phyloP scores from a whole-genome alignment of 2,329 filamentous ascomycete genomes.

The Ophiocordyceps camponoti-leonardi region DNA sequence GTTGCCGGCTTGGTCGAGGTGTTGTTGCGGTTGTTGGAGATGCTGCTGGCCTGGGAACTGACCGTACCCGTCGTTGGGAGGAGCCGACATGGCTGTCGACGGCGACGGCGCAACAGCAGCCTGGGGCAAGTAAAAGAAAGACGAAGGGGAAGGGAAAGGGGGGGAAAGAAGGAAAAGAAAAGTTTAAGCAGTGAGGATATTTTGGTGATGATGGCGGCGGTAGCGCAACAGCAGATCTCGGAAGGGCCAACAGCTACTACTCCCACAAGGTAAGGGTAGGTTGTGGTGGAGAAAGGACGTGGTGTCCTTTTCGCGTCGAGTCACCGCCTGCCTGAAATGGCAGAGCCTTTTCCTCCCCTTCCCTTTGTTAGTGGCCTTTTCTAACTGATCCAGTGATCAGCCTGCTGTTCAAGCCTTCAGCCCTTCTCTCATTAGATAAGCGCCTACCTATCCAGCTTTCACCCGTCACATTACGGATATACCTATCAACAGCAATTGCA shows the following conservation, averaged over 20 bases:
- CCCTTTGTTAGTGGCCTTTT: no score
- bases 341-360: neutral
- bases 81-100: slow-evolving; percentile 35
- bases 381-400: neutral
- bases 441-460: neutral
- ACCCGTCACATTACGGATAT: no score
- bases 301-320: slow-evolving; percentile 2
- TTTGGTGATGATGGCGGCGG: neutral
- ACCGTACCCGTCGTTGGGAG: slow-evolving; percentile 37
- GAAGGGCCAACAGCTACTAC: neutral
- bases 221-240: neutral
- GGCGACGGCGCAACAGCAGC: slow-evolving; percentile 6
- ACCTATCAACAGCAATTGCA: neutral
- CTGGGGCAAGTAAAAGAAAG: neutral
- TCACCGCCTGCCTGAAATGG: slow-evolving; percentile 1
- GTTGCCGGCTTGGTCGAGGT: slow-evolving; percentile 21
- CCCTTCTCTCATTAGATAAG: no score
- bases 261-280: neutral
- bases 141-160: no score
- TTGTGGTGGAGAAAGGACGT: slow-evolving; percentile 1
- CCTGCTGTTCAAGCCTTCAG: neutral
- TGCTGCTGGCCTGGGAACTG: slow-evolving; percentile 26
- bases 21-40: slow-evolving; percentile 13
- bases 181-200: neutral
- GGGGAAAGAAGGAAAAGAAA: no score